Conservation (phyloP, 768 basidiomycete genomes). For the Hebeloma cylindrosporum region DNA sequence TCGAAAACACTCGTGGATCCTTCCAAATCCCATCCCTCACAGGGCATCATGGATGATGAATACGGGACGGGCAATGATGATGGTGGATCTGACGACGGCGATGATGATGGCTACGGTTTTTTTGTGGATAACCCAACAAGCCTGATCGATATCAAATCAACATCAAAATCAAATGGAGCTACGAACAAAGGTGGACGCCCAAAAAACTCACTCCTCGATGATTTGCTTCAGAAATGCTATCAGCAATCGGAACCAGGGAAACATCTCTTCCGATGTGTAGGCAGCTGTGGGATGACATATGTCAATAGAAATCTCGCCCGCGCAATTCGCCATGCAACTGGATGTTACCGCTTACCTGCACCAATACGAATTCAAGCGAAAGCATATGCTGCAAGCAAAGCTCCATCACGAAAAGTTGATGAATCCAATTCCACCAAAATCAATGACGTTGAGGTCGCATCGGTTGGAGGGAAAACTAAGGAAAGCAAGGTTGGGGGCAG, state of each 20-base stretch:
- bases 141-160: too few species aligned
- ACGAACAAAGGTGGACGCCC: slow-evolving; percentile 4
- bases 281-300: slow-evolving; percentile 3
- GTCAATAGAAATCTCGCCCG: slow-evolving; percentile 3
- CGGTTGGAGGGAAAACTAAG: neutral
- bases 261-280: slow-evolving; percentile 3
- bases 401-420: too few species aligned
- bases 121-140: too few species aligned
- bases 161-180: too few species aligned
- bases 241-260: neutral
- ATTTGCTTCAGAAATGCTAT: slow-evolving; percentile 5
- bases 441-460: too few species aligned
- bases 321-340: slow-evolving; percentile 5
- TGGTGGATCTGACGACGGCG: too few species aligned
- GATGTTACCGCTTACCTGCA: slow-evolving; percentile 1
- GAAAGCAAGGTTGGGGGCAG: neutral
- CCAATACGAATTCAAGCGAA: slow-evolving; percentile 2
- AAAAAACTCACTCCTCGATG: slow-evolving; percentile 1
- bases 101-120: too few species aligned
- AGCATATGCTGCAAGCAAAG: slow-evolving; percentile 1
- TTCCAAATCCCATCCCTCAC: too few species aligned
- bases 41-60: too few species aligned
- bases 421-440: too few species aligned
- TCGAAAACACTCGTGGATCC: too few species aligned
- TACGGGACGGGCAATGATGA: too few species aligned